A percentile compares a stretch with the other conserved stretches of the same genome.
Conservation (phyloP, 441 rosid species). For the Croton setiger region DNA sequence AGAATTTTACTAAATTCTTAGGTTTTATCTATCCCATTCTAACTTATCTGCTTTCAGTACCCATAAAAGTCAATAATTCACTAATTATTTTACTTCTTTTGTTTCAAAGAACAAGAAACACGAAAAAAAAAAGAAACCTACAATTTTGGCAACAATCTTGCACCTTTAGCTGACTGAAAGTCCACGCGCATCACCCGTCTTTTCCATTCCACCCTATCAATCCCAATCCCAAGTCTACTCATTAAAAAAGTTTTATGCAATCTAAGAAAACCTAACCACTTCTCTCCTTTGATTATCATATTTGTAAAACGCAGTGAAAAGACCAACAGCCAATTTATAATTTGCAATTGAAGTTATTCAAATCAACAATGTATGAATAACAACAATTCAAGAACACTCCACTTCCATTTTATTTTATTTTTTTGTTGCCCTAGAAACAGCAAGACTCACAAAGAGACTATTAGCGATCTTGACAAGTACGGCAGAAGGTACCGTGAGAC, state of each 20-base stretch:
- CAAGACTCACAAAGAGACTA: slow-evolving; percentile 85
- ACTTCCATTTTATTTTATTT: slow-evolving; percentile 18
- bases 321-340: not conserved
- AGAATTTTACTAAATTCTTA: slow-evolving; percentile 4
- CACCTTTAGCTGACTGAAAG: slow-evolving; percentile 71
- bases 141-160: slow-evolving; percentile 55
- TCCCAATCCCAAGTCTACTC: slow-evolving; percentile 66
- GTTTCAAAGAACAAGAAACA: slow-evolving; percentile 19
- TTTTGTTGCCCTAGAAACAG: slow-evolving; percentile 42
- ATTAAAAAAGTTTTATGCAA: slow-evolving; percentile 28
- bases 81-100: not conserved
- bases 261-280: slow-evolving; percentile 24
- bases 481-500: slow-evolving; percentile 92
- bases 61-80: not conserved
- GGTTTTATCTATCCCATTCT: slow-evolving; percentile 12
- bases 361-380: slow-evolving; percentile 17
- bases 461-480: slow-evolving; percentile 97
- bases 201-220: slow-evolving; percentile 91
- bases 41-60: slow-evolving; percentile 10
- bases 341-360: slow-evolving; percentile 22
- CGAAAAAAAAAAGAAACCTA: slow-evolving; percentile 54
- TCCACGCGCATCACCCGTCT: slow-evolving; percentile 92
- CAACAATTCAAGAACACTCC: slow-evolving; percentile 19
- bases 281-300: slow-evolving; percentile 16
- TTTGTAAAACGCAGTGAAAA: not conserved